A percentile compares a stretch with the other conserved stretches of the same genome.
Evolutionary conservation across 1,284 basidiomycete species (phyloP).

Genomic region (Thelephora terrestris): DNA sequence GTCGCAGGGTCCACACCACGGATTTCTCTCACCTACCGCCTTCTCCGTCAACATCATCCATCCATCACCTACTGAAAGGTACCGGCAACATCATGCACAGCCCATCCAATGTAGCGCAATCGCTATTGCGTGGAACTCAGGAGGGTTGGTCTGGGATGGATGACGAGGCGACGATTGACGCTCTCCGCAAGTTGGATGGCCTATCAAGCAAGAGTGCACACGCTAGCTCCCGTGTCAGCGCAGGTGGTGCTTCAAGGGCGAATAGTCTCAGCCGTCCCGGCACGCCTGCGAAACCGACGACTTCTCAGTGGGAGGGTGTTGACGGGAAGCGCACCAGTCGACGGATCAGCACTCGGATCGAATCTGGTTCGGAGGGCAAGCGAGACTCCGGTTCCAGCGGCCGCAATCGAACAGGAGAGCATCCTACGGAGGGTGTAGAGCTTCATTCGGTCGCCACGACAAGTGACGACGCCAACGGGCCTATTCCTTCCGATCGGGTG

Average conservation of each 20-base stretch:
- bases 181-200: conserved; percentile 89
- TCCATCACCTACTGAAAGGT: conserved; percentile 71
- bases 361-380: conserved; percentile 8
- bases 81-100: conserved; percentile 35
- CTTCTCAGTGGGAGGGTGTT: conserved; percentile 59
- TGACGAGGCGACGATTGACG: conserved; percentile 85
- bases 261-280: conserved; percentile 63
- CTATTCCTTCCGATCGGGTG: conserved; percentile 45
- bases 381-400: neutral
- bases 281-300: conserved; percentile 49
- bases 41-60: conserved; percentile 77
- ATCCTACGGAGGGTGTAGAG: conserved; percentile 6
- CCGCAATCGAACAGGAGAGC: neutral
- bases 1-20: conserved; percentile 50
- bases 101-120: conserved; percentile 62
- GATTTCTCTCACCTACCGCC: conserved; percentile 86
- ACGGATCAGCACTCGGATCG: conserved; percentile 28
- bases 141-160: conserved; percentile 80
- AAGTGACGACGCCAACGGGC: conserved; percentile 9
- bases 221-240: conserved; percentile 36
- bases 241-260: conserved; percentile 51
- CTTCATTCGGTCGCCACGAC: conserved; percentile 8
- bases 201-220: conserved; percentile 66
- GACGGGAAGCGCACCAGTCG: conserved; percentile 42
- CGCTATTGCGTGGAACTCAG: conserved; percentile 67